Base-by-base conservation (phyloP, 192 early-diverging fungal species). In the Coemansia sp. region DNA sequence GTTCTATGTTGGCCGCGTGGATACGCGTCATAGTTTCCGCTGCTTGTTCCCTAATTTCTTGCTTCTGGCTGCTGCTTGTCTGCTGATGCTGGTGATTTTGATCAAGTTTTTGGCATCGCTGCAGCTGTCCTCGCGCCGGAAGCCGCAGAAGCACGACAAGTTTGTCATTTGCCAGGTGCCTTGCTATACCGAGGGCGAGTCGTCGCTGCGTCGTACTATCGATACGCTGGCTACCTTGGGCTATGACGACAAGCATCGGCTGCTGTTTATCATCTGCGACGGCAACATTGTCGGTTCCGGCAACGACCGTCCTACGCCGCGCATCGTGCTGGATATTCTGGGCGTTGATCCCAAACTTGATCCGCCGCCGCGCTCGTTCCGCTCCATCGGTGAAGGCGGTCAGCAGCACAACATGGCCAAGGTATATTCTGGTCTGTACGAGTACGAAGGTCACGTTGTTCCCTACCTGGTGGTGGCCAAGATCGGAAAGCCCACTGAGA, bases 131-230 rank as follows among this genome's bases (percentile, higher is more conserved):
- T 68, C 88, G 17, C 85, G 82, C 58, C 85, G 87, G 66, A 85
- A 86, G 20, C 90, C 92, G 18, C 91, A 94, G 64, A 88, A 93
- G 41, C 89, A 89, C 18, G 93, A 95, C 81, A 98, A 96, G 86
- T 95, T 96, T 84, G 91, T 97, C 53, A 95, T 97, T 70, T 92
- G 91, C 56, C 91, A 96, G 74, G 95, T 98, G 33, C 95, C 96
- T 38, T 97, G 95, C 78, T 97, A 97, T 75, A 96, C 95, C 0
- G 95, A 97, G 84, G 92, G 89, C 53, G 92, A 94, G 62, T 93
- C 94, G 17, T 89, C 87, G n/a, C 78, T 97, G 34, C 75, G 85
- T 15, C 90, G 93, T 67, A 96, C 95, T 4, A 90, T 96, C 54
- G 91, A 96, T 59, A 91, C 91, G 8, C 77, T 96, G 28, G 88